Base-by-base conservation (phyloP, 345 rosid species). In the Alliaria petiolata region DNA sequence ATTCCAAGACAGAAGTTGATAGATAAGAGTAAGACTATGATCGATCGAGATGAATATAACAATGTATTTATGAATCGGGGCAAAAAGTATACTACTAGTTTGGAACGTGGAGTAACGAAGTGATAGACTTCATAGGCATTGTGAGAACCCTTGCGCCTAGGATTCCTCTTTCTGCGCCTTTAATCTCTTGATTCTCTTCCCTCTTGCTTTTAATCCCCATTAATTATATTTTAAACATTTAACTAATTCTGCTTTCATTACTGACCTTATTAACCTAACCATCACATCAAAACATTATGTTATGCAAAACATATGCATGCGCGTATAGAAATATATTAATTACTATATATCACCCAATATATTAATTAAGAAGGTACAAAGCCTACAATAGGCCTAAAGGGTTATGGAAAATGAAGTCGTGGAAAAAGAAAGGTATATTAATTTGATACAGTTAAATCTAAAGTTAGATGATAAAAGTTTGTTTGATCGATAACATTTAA, bases 81-180 rank as follows among this genome's bases (percentile, higher is more conserved):
- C 51, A 62, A 71, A 71, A n/a, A n/a, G n/a, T n/a, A 63, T 45
- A 43, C n/a, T n/a, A n/a, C n/a, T 22, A 22, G 71, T 38, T n/a
- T 55, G 71, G 65, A 73, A 65, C 60, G 43, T 60, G 68, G 75
- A 39, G 75, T 60, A 46, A n/a, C n/a, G n/a, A n/a, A n/a, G n/a
- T n/a, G n/a, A 65, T 64, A 57, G 65, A 64, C 50, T 56, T 46
- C 35, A n/a, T 65, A 73, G 78, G 67, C 31, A 52, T 42, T 34
- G 57, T 47, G 72, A 65, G 44, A 58, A 51, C 58, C 72, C 59
- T 45, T 45, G 26, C 59, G 62, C 78, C 78, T 74, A 74, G 68
- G 78, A 74, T 67, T 49, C 73, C 11, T 67, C 72, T 74, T 67
- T 74, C 73, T 74, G 78, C 68, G 78, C 68, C 73, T 59, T 74